Conservation (phyloP, 2,329 filamentous ascomycete species). For the Metarhizium humberi region DNA sequence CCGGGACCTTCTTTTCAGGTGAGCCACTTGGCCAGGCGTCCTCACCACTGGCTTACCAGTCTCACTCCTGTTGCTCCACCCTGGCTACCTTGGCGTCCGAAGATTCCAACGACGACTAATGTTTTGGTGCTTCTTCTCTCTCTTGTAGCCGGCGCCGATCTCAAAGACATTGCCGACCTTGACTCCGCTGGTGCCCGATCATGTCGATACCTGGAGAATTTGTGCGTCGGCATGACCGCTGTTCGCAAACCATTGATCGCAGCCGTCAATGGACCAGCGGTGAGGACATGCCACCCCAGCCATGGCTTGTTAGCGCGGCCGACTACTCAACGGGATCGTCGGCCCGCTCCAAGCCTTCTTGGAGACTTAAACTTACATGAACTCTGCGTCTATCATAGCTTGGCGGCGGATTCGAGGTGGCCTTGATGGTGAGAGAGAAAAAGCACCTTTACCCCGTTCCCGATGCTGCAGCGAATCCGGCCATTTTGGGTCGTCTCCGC, state of each 20-base stretch:
- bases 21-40: constrained; percentile 1
- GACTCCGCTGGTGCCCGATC: constrained; percentile 22
- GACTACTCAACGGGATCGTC: neutral
- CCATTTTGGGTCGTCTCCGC: neutral
- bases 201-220: constrained; percentile 29
- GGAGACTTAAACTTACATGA: constrained; percentile 3
- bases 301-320: neutral
- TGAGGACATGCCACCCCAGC: constrained; percentile 18
- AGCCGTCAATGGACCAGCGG: constrained; percentile 40
- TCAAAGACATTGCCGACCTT: constrained; percentile 24
- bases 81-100: neutral
- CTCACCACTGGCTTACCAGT: neutral
- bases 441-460: neutral
- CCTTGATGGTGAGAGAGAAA: constrained; percentile 28
- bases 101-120: neutral
- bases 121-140: neutral
- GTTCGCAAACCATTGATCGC: constrained; percentile 38
- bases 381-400: constrained; percentile 22
- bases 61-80: constrained; percentile 2
- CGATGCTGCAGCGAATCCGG: neutral
- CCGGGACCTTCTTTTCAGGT: constrained; percentile 16
- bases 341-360: neutral
- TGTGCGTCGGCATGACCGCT: constrained; percentile 24
- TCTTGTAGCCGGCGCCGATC: constrained; percentile 24
- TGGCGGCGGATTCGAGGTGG: constrained; percentile 41